phyloP scores from a whole-genome alignment of 257 asterid genomes.

The Solanum medicagineum region DNA sequence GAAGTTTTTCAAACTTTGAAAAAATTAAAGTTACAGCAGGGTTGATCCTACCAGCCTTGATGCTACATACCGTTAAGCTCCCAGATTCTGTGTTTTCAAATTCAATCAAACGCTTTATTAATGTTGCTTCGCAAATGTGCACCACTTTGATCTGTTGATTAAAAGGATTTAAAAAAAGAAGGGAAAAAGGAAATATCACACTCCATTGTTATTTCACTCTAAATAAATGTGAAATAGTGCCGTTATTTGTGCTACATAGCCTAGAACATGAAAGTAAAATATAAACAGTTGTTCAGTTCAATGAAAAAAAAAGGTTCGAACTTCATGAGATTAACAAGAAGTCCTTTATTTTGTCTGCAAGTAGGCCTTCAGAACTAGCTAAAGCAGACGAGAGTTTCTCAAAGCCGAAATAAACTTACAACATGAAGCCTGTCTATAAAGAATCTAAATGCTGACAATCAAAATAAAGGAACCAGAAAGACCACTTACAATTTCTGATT shows the following conservation, averaged over 20 bases:
- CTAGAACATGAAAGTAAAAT: not conserved
- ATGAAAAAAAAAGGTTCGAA: not conserved
- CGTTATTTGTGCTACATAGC: not conserved
- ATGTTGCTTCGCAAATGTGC: conserved; percentile 79
- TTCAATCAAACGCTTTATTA: conserved; percentile 78
- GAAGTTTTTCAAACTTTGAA: not conserved
- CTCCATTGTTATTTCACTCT: not conserved
- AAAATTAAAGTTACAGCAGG: not conserved
- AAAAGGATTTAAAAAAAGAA: not conserved
- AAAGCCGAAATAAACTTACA: not conserved
- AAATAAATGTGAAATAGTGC: not conserved
- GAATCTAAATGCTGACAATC: not conserved
- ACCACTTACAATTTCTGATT: conserved; percentile 63
- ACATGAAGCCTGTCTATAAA: not conserved
- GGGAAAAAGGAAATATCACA: not conserved
- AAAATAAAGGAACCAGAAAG: not conserved
- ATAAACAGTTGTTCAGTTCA: not conserved
- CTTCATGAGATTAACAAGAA: not conserved
- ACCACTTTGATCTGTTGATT: conserved; percentile 54
- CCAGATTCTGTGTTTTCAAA: conserved; percentile 85
- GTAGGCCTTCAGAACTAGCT: not conserved
- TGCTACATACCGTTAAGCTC: conserved; percentile 52
- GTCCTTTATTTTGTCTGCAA: not conserved
- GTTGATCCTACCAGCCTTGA: not conserved
- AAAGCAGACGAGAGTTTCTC: not conserved